Evolutionary conservation across 345 rosid species (phyloP), one percentile per base, ranked within the genome.

Genomic region (Lumnitzera racemosa): DNA sequence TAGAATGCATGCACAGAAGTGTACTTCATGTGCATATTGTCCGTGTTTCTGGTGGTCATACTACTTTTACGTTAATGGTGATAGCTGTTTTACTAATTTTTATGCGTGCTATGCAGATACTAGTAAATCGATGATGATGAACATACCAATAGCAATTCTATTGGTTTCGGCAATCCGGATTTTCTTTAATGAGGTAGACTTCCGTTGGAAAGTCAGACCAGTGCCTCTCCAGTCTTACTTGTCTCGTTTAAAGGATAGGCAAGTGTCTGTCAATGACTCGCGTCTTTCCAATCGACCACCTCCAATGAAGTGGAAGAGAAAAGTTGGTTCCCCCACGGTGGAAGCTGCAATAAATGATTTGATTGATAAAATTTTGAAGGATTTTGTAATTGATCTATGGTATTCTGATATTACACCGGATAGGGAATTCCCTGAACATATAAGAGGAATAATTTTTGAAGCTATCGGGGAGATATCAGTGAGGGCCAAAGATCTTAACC

Each of bases 51-150:
- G 15, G 25, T 61, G 13, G 9, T 16, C 47, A 11, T 15, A 17
- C 23, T 51, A 20, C n/a, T 12, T 11, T 24, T 24, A 25, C 41
- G 59, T 54, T 43, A 29, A 15, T 31, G 25, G 20, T 36, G 56
- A 14, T 17, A 13, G 46, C 16, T 9, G 60, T 25, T 55, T 59
- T n/a, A 29, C 51, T 27, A 20, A 23, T 15, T 55, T 64, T n/a
- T 4, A 15, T 57, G 46, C 47, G 47, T n/a, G 47, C 12, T 50
- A 54, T 68, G 72, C 86, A 90, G 99, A 90, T 83, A 84, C 96
- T 17, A 90, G 99, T 73, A 78, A 85, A 47, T 88, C 94, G 43
- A 86, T 90, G 99, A 85, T 83, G 98, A 80, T 86, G 85, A 95
- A 95, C 79, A 67, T 88, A 27, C 99, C 99, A 12, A 73, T 90